phyloP scores from a whole-genome alignment of 2,329 filamentous ascomycete species.

The Trichoderma breve region DNA sequence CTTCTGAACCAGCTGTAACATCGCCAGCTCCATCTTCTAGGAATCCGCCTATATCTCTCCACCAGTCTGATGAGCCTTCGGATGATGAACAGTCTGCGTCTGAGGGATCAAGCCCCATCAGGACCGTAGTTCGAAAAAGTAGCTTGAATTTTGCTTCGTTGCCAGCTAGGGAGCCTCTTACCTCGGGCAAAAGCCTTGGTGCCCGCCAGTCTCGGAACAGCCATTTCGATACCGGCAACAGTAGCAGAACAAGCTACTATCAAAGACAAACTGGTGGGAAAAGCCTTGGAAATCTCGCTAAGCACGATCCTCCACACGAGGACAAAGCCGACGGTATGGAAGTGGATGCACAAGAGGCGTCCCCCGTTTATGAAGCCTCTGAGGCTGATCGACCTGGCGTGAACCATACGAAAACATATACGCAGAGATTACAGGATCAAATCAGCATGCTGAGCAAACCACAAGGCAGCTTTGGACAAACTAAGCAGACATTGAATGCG shows the following conservation, averaged over 20 bases:
- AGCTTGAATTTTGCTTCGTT: conserved; percentile 93
- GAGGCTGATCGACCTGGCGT: conserved; percentile 45
- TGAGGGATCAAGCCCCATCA: conserved; percentile 70
- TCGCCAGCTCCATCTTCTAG: background rate
- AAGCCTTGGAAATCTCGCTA: conserved; percentile 57
- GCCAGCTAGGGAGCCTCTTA: conserved; percentile 84
- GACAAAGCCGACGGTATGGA: conserved; percentile 55
- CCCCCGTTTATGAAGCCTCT: conserved; percentile 31
- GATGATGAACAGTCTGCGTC: conserved; percentile 57
- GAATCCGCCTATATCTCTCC: background rate
- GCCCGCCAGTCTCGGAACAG: conserved; percentile 71
- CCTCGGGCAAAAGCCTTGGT: conserved; percentile 79
- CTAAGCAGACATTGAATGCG: conserved; percentile 47
- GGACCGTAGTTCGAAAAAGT: conserved; percentile 82
- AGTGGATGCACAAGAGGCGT: conserved; percentile 43
- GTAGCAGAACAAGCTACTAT: conserved; percentile 69
- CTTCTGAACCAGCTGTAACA: background rate
- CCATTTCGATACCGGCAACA: conserved; percentile 69
- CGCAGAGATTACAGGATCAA: conserved; percentile 86
- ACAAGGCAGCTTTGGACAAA: conserved; percentile 46
- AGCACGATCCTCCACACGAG: conserved; percentile 45
- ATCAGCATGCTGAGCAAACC: conserved; percentile 71
- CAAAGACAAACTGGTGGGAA: conserved; percentile 71
- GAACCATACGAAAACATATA: conserved; percentile 82
- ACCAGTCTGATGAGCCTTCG: background rate